Percentiles rank a stretch among this genome's conserved stretches.
Evolutionary conservation across 257 asterid species (phyloP).

Genomic region (Gentiana dahurica): DNA sequence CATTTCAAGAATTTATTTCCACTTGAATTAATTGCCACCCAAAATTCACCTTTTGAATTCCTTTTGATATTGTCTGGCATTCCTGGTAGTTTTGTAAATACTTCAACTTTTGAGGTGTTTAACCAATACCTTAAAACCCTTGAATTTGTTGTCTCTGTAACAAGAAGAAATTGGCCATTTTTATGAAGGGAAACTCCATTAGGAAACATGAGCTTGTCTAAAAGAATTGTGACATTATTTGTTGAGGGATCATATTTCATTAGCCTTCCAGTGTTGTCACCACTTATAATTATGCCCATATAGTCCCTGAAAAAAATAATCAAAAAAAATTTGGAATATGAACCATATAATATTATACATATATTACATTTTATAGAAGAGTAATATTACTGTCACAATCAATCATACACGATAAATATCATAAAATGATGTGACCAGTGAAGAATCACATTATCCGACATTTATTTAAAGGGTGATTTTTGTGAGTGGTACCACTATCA

Average conservation of each 20-base stretch:
- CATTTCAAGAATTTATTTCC: slow-evolving; percentile 28
- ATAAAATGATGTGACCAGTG: no score
- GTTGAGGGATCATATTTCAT: slow-evolving; percentile 42
- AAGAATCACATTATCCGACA: no score
- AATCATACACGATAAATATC: no score
- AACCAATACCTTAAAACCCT: slow-evolving; percentile 47
- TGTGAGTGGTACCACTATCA: no score
- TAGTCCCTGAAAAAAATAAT: no score
- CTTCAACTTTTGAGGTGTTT: slow-evolving; percentile 27
- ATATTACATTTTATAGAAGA: not conserved
- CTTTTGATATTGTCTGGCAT: slow-evolving; percentile 63
- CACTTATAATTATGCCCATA: slow-evolving; percentile 21
- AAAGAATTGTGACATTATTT: slow-evolving; percentile 24
- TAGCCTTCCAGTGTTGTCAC: slow-evolving; percentile 54
- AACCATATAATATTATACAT: no score
- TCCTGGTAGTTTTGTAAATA: slow-evolving; percentile 35
- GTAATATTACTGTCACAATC: no score
- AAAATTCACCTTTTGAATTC: slow-evolving; percentile 46
- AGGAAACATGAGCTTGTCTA: slow-evolving; percentile 48
- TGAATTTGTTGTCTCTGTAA: slow-evolving; percentile 58
- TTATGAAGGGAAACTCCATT: slow-evolving; percentile 65
- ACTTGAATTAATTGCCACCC: slow-evolving; percentile 57
- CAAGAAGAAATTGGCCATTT: slow-evolving; percentile 36
- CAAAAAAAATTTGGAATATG: no score
- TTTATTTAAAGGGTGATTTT: no score